phyloP scores from a whole-genome alignment of 345 rosid genomes.

The Punica granatum region DNA sequence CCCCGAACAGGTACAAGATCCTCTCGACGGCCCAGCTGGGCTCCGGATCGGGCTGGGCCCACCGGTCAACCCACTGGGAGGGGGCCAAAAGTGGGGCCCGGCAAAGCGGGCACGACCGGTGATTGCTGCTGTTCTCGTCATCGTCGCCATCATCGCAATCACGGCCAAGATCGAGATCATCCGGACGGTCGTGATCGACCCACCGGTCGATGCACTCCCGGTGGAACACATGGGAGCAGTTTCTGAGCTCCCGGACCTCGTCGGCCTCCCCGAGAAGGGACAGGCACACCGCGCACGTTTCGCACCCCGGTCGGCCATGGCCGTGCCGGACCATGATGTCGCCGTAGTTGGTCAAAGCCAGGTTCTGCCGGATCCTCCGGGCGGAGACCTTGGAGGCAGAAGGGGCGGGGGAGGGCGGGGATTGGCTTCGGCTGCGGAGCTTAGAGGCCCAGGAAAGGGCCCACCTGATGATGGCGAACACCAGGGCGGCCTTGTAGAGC shows the following conservation, averaged over 20 bases:
- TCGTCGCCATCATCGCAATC: conserved; percentile 22
- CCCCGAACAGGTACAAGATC: conserved; percentile 83
- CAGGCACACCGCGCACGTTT: conserved; percentile 84
- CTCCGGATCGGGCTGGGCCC: conserved; percentile 48
- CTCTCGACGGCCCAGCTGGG: conserved; percentile 96
- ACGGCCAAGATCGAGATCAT: conserved; percentile 33
- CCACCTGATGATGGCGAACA: conserved; percentile 67
- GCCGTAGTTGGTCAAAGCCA: conserved; percentile 47
- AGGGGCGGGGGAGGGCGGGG: conserved; percentile 8
- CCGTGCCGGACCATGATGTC: conserved; percentile 38
- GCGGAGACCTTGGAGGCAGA: conserved; percentile 28
- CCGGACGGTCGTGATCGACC: conserved; percentile 38
- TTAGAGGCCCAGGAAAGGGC: conserved; percentile 47
- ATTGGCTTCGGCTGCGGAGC: conserved; percentile 33
- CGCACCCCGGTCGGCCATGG: conserved; percentile 10
- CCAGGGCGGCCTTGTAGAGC: conserved; percentile 69
- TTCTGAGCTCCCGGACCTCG: conserved; percentile 70
- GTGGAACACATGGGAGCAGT: conserved; percentile 90
- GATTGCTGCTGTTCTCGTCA: conserved; percentile 19
- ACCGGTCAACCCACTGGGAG: conserved; percentile 25
- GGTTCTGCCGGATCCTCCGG: conserved; percentile 41
- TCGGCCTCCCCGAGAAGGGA: conserved; percentile 41
- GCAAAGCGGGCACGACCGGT: conserved; percentile 74
- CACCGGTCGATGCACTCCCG: conserved; percentile 81
- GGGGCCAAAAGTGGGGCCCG: conserved; percentile 67